Evolutionary conservation across 768 basidiomycete genomes (phyloP).

Genomic region (Collybia nuda): DNA sequence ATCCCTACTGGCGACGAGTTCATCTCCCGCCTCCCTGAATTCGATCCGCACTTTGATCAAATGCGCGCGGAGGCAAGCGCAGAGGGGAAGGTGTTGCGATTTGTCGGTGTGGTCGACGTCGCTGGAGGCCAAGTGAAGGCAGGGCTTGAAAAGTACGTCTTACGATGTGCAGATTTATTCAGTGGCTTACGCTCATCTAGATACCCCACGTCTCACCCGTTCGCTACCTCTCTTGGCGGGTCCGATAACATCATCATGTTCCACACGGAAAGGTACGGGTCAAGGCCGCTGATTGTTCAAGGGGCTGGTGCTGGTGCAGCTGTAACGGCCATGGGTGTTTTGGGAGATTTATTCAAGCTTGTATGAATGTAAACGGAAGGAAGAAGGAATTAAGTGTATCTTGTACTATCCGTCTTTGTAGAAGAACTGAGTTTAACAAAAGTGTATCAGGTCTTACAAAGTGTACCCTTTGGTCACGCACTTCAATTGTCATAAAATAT

Average conservation of each 20-base stretch:
- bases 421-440: too few species aligned
- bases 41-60: slow-evolving; percentile 75
- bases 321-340: slow-evolving; percentile 97
- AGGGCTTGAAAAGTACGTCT: slow-evolving; percentile 80
- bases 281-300: slow-evolving; percentile 88
- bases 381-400: background rate
- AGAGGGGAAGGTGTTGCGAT: slow-evolving; percentile 86
- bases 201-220: slow-evolving; percentile 87
- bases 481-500: too few species aligned
- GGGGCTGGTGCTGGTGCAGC: slow-evolving; percentile 98
- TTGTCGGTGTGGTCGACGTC: slow-evolving; percentile 93
- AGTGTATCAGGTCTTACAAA: too few species aligned
- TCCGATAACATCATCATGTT: slow-evolving; percentile 99
- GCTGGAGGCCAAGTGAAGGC: slow-evolving; percentile 72
- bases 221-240: slow-evolving; percentile 93
- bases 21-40: slow-evolving; percentile 73
- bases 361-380: slow-evolving; percentile 17
- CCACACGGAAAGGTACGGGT: slow-evolving; percentile 89
- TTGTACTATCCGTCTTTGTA: background rate
- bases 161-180: background rate
- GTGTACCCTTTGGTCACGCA: too few species aligned
- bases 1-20: slow-evolving; percentile 81
- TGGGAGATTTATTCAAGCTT: slow-evolving; percentile 79
- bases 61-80: slow-evolving; percentile 76
- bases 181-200: slow-evolving; percentile 36